Conservation (phyloP, 768 basidiomycete genomes). For the Glaciozyma antarctica region DNA sequence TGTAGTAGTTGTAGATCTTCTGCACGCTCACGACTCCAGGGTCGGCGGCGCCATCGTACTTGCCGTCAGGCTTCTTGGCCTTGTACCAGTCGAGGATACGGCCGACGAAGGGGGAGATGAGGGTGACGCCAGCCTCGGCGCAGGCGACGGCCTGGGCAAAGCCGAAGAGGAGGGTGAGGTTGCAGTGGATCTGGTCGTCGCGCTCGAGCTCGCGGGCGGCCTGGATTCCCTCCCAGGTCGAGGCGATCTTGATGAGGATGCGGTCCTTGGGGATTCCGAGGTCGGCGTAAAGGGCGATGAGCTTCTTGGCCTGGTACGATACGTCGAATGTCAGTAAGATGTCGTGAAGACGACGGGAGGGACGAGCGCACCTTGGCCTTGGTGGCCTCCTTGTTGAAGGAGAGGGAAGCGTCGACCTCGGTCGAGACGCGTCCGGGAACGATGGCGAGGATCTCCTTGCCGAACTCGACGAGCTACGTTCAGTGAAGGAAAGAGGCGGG, state of each 20-base stretch:
- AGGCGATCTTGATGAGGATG: constrained; percentile 97
- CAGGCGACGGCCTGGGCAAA: constrained; percentile 98
- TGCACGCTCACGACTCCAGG: constrained; percentile 93
- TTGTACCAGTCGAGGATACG: constrained; percentile 98
- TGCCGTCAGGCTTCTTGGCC: constrained; percentile 67
- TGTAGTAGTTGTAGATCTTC: constrained; percentile 99
- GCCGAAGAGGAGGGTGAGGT: constrained; percentile 96
- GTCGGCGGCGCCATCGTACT: constrained; percentile 82
- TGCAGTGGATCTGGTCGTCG: constrained; percentile 92
- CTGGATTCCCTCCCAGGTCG: constrained; percentile 99
- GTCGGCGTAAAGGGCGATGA: constrained; percentile 91
- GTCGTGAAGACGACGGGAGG: background rate
- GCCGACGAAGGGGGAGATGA: constrained; percentile 97
- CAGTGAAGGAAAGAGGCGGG: background rate
- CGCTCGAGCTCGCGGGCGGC: constrained; percentile 91
- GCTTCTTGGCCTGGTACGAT: constrained; percentile 44
- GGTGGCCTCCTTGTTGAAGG: constrained; percentile 87
- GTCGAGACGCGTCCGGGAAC: constrained; percentile 98
- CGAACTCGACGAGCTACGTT: constrained; percentile 85
- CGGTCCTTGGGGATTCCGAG: constrained; percentile 88
- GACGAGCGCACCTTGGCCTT: constrained; percentile 60
- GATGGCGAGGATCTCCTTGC: constrained; percentile 84
- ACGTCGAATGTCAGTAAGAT: background rate
- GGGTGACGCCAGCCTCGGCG: constrained; percentile 93
- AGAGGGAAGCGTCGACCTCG: constrained; percentile 94